These are phyloP conservation scores for Danielia reshetovae DNA, from an alignment of 805 yeast species.

Conservation along the genomic window DNA sequence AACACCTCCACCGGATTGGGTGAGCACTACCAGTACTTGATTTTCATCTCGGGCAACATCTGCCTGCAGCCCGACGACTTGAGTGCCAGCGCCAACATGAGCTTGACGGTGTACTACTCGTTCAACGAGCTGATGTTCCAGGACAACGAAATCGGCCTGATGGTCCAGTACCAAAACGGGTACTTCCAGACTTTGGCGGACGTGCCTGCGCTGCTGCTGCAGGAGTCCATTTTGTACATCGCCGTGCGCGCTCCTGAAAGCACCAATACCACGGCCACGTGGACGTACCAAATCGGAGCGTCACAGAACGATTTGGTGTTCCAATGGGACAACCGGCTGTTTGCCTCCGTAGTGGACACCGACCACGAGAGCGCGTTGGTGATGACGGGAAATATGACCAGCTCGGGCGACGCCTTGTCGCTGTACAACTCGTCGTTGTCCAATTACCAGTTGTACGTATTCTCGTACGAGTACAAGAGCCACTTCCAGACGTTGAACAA, in stretches of 20 bases:
- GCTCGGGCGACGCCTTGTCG: constrained; percentile 3
- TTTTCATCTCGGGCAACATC: constrained; percentile 50
- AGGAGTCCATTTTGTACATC: constrained; percentile 24
- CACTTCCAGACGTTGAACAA: constrained; percentile 38
- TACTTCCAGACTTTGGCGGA: constrained; percentile 39
- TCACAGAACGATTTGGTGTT: constrained; percentile 60
- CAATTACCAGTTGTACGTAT: constrained; percentile 44
- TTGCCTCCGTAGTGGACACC: constrained; percentile 60
- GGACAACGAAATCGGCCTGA: constrained; percentile 24
- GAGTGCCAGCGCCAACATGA: constrained; percentile 14
- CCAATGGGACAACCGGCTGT: constrained; percentile 62
- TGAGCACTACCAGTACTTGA: constrained; percentile 42
- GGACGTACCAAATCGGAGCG: constrained; percentile 67
- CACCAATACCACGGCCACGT: constrained; percentile 32
- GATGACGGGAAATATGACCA: constrained; percentile 51
- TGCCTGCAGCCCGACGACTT: constrained; percentile 34
- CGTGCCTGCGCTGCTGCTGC: constrained; percentile 18
- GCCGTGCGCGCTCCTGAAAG: constrained; percentile 41
- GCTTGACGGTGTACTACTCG: constrained; percentile 36
- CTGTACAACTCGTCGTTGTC: constrained; percentile 23
- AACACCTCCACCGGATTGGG: constrained; percentile 44
- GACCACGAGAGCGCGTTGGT: constrained; percentile 67
- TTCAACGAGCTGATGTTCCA: constrained; percentile 33
- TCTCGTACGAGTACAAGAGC: constrained; percentile 35
- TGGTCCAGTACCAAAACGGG: constrained; percentile 30